Percentiles rank a stretch among this genome's conserved stretches.
Evolutionary conservation across 2,329 filamentous ascomycete genomes (phyloP).

Genomic region (Colletotrichum euphorbiae): DNA sequence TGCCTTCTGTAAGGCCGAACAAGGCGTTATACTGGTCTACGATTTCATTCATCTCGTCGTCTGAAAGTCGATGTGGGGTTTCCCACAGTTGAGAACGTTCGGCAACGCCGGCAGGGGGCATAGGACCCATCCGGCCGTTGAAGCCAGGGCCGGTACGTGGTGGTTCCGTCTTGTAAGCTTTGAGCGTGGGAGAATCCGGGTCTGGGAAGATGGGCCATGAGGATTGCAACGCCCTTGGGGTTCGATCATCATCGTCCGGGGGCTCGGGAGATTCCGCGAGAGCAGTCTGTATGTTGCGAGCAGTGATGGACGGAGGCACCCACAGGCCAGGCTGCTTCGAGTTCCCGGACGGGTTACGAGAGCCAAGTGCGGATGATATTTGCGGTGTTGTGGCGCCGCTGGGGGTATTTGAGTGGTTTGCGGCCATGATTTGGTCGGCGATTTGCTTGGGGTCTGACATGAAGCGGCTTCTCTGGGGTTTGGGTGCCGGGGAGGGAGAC

Average conservation of each 20-base stretch:
- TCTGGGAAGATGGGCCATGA: neutral
- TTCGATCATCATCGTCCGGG: neutral
- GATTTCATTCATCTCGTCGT: neutral
- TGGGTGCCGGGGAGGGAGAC: no score
- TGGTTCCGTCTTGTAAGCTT: constrained; percentile 12
- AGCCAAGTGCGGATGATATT: no score
- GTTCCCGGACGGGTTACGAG: neutral
- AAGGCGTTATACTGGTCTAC: neutral
- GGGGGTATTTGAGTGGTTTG: no score
- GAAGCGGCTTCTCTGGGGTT: no score
- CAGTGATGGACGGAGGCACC: neutral
- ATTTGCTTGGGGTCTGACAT: no score
- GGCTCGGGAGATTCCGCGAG: neutral
- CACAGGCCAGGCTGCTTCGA: neutral
- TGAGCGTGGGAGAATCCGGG: neutral
- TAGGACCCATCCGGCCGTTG: neutral
- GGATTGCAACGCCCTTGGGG: neutral
- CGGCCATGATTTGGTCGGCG: no score
- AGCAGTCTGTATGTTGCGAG: neutral
- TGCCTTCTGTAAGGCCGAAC: constrained; percentile 1
- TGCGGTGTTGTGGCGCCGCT: no score
- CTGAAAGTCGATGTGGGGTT: constrained; percentile 3
- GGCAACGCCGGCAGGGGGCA: neutral
- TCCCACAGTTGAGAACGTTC: constrained; percentile 22
- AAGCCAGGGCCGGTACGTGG: constrained; percentile 20